phyloP scores from a whole-genome alignment of 441 rosid species.

The Metrosideros polymorpha region DNA sequence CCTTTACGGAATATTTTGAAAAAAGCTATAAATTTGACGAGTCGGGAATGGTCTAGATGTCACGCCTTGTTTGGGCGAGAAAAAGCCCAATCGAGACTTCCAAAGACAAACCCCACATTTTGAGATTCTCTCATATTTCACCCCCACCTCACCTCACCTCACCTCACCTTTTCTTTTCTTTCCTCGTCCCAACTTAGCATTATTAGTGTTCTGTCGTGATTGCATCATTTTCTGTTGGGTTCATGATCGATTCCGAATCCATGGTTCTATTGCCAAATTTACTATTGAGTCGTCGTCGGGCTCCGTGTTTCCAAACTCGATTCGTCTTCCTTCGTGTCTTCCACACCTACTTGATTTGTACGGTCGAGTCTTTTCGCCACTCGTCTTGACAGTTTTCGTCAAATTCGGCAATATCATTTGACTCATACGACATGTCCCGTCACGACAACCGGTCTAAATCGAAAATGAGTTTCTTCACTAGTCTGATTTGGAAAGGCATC shows the following conservation, averaged over 20 bases:
- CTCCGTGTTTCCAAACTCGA: not conserved
- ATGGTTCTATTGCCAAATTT: not conserved
- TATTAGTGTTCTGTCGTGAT: not conserved
- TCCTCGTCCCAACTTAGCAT: not conserved
- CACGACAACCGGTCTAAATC: not conserved
- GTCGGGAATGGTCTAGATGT: not conserved
- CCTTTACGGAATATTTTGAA: not conserved
- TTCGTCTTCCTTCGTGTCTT: not conserved
- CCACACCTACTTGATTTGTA: not conserved
- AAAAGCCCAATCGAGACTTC: not conserved
- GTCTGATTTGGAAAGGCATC: not conserved
- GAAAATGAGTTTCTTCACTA: not conserved
- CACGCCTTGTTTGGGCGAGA: not conserved
- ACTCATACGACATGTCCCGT: fast-evolving
- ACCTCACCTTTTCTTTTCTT: not conserved
- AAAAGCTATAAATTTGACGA: not conserved
- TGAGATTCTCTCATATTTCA: not conserved
- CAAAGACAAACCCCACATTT: not conserved
- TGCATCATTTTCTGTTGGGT: not conserved
- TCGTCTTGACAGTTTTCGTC: not conserved
- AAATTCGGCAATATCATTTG: not conserved
- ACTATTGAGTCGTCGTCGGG: too few relatives aligned
- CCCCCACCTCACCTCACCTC: too few relatives aligned
- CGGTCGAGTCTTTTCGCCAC: not conserved
- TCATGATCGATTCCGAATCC: not conserved